These are phyloP conservation scores for Haematococcus sp. DNA, from an alignment of 139 green algal genomes.

Conservation along the genomic window DNA sequence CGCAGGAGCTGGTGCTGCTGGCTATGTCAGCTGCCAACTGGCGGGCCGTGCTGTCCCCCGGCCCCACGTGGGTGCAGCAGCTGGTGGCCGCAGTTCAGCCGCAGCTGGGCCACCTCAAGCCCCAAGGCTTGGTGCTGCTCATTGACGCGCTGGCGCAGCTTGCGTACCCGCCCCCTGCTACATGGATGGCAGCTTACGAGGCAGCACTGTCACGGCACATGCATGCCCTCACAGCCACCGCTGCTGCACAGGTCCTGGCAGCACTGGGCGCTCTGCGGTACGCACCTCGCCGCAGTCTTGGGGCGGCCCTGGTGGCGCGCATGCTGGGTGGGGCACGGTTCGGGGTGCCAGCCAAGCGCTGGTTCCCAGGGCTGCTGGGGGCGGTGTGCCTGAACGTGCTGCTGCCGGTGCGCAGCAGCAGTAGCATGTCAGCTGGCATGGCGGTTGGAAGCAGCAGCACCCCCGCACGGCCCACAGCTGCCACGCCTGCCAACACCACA, in stretches of 20 bases:
- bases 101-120: neutral
- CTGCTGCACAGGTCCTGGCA: neutral
- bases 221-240: neutral
- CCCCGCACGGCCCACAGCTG: no score
- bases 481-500: no score
- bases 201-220: neutral
- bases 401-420: neutral
- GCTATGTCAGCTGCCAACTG: neutral
- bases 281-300: neutral
- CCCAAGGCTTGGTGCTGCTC: neutral
- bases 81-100: neutral
- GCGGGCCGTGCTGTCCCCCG: neutral
- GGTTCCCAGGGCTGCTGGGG: conserved; percentile 7
- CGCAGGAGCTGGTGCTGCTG: neutral
- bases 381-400: neutral
- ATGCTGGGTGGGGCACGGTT: neutral
- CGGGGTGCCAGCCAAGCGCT: neutral
- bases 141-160: conserved; percentile 1
- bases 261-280: neutral
- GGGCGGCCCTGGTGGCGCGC: neutral
- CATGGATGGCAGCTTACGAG: conserved; percentile 1
- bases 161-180: neutral
- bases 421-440: neutral
- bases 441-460: no score
- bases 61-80: neutral